A percentile compares a stretch with the other conserved stretches of the same genome.
phyloP scores from a whole-genome alignment of 306 rosid genomes.

The Rosa multiflora region DNA sequence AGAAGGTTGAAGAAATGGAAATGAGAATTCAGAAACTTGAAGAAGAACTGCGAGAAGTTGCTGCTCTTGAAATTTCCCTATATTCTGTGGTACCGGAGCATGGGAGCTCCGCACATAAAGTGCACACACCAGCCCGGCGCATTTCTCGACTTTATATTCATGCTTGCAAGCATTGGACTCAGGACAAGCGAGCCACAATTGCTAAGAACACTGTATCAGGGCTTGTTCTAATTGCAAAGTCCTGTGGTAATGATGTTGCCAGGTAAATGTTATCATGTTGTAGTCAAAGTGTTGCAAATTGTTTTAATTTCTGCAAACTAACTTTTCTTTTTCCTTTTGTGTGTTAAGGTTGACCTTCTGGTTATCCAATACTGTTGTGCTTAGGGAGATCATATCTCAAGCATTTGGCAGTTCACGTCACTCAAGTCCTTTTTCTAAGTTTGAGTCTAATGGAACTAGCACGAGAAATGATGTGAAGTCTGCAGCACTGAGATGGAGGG shows the following conservation, averaged over 20 bases:
- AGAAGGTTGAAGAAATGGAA: slow-evolving; percentile 76
- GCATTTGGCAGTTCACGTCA: slow-evolving; percentile 70
- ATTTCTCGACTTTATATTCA: slow-evolving; percentile 85
- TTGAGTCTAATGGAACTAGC: slow-evolving; percentile 49
- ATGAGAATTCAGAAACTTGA: slow-evolving; percentile 73
- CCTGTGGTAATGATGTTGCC: slow-evolving; percentile 94
- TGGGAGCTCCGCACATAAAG: slow-evolving; percentile 96
- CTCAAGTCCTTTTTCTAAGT: slow-evolving; percentile 39
- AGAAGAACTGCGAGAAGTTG: slow-evolving; percentile 97
- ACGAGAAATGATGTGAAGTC: slow-evolving; percentile 51
- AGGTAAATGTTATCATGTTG: slow-evolving; percentile 47
- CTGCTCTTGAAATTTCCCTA: slow-evolving; percentile 92
- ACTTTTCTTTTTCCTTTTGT: slow-evolving; percentile 21
- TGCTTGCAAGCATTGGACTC: slow-evolving; percentile 85
- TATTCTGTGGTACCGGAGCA: slow-evolving; percentile 94
- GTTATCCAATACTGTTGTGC: slow-evolving; percentile 79
- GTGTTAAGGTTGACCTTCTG: slow-evolving; percentile 81
- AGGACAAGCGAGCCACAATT: slow-evolving; percentile 61
- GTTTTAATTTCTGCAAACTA: slow-evolving; percentile 20
- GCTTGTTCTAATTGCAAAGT: slow-evolving; percentile 81
- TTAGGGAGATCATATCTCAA: slow-evolving; percentile 75
- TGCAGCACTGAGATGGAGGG: slow-evolving; percentile 51
- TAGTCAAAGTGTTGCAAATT: slow-evolving; percentile 1
- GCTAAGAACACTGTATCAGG: slow-evolving; percentile 85
- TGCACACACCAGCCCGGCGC: slow-evolving; percentile 97